These are phyloP conservation scores for Amesomyces nigricolor DNA, from an alignment of 2,329 filamentous ascomycete species.

Conservation along the genomic window DNA sequence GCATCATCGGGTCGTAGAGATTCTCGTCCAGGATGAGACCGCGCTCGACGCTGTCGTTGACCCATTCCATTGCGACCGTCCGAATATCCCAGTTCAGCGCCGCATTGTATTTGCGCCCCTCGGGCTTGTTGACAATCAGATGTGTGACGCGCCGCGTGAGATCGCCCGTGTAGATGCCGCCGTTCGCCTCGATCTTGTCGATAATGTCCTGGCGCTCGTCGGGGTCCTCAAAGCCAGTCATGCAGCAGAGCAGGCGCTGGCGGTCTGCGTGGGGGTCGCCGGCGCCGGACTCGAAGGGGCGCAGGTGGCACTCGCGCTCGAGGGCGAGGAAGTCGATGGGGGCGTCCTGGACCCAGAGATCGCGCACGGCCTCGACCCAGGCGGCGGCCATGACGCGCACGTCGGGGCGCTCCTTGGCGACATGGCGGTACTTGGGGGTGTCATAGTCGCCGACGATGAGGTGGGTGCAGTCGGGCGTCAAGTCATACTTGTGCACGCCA, in stretches of 20 bases:
- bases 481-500: slow-evolving; percentile 78
- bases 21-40: slow-evolving; percentile 87
- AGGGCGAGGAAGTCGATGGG: slow-evolving; percentile 67
- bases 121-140: slow-evolving; percentile 70
- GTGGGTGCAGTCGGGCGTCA: slow-evolving; percentile 94
- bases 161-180: slow-evolving; percentile 81
- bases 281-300: slow-evolving; percentile 54
- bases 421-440: slow-evolving; percentile 92
- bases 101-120: slow-evolving; percentile 85
- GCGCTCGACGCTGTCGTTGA: slow-evolving; percentile 72
- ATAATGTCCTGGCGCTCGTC: slow-evolving; percentile 65
- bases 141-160: slow-evolving; percentile 83
- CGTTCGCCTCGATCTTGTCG: slow-evolving; percentile 60
- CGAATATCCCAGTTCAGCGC: slow-evolving; percentile 78
- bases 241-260: slow-evolving; percentile 45
- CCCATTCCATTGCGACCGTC: slow-evolving; percentile 78
- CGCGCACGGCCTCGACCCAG: slow-evolving; percentile 77
- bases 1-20: slow-evolving; percentile 72
- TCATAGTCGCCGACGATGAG: slow-evolving; percentile 84
- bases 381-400: slow-evolving; percentile 74
- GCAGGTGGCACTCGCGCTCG: slow-evolving; percentile 60
- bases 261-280: slow-evolving; percentile 33
- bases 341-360: slow-evolving; percentile 73
- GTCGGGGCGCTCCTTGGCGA: slow-evolving; percentile 82
- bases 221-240: slow-evolving; percentile 54